Percentiles rank a stretch among this genome's conserved stretches.
These are phyloP conservation scores for Penicillium sp. DNA, from an alignment of 2,329 filamentous ascomycete species.

Conservation along the genomic window DNA sequence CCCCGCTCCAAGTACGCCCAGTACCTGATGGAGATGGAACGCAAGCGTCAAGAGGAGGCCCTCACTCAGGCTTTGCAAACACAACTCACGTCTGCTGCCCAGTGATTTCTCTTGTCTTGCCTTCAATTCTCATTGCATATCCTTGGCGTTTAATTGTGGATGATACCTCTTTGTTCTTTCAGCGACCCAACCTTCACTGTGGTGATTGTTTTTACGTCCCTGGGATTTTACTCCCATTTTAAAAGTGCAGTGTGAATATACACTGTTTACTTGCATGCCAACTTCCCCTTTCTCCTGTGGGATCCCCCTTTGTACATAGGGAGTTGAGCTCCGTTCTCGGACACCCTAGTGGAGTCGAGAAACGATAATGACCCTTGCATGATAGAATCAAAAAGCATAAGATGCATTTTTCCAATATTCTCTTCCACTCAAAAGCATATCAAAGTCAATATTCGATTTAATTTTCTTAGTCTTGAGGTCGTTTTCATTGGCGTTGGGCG, in stretches of 20 bases:
- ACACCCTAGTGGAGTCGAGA: slow-evolving; percentile 1
- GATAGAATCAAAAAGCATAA: slow-evolving; percentile 17
- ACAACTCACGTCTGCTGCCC: slow-evolving; percentile 33
- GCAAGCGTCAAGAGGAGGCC: slow-evolving; percentile 66
- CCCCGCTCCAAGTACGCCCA: slow-evolving; percentile 91
- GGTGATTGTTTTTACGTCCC: slow-evolving; percentile 8
- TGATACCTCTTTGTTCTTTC: slow-evolving; percentile 24
- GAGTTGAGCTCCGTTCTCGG: slow-evolving; percentile 13
- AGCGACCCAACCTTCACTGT: slow-evolving; percentile 8
- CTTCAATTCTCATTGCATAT: slow-evolving; percentile 22
- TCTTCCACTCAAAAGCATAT: neutral
- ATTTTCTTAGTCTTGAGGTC: neutral
- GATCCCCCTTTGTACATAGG: slow-evolving; percentile 19
- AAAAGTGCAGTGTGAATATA: slow-evolving; percentile 2
- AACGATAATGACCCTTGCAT: slow-evolving; percentile 27
- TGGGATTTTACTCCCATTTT: neutral
- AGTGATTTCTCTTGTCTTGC: slow-evolving; percentile 21
- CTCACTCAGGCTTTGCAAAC: slow-evolving; percentile 49
- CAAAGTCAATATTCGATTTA: no score
- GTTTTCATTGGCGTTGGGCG: neutral
- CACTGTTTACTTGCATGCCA: slow-evolving; percentile 9
- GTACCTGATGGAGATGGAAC: slow-evolving; percentile 75
- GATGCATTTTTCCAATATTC: neutral
- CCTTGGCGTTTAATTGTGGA: slow-evolving; percentile 21
- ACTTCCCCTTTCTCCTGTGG: slow-evolving; percentile 6